phyloP scores from a whole-genome alignment of 495 filamentous ascomycete genomes.

The Penicillium roqueforti region DNA sequence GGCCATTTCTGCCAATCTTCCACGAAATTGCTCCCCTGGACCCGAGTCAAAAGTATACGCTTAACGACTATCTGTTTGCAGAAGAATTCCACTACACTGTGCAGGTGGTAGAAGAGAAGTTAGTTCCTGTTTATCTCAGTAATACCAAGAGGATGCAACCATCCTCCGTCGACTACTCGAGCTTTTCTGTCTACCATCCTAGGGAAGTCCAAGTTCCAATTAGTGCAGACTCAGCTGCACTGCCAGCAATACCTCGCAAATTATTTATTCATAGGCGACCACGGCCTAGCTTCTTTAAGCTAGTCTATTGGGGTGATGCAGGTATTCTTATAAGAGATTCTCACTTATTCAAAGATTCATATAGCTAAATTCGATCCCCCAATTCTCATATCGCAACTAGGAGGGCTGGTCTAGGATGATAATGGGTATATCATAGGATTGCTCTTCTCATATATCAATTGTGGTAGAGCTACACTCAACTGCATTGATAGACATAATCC shows the following conservation, averaged over 20 bases:
- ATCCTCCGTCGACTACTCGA: conserved; percentile 2
- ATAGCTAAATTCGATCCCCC: not conserved
- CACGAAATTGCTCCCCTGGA: not conserved
- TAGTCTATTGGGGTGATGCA: not conserved
- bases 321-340: not conserved
- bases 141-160: not conserved
- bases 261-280: not conserved
- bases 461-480: not conserved
- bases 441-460: not conserved
- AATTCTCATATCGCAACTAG: not conserved
- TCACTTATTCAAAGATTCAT: not conserved
- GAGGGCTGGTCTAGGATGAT: not conserved
- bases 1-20: not conserved
- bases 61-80: not conserved
- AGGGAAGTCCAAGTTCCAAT: conserved; percentile 5
- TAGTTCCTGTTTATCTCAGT: not conserved
- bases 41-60: not conserved
- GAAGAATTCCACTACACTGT: not conserved
- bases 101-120: not conserved
- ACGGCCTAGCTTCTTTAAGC: not conserved
- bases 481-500: not conserved
- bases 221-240: conserved; percentile 2
- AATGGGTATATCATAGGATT: not conserved
- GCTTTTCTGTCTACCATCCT: conserved; percentile 3
- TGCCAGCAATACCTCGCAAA: not conserved